Evolutionary conservation across 2,329 filamentous ascomycete species (phyloP).

Genomic region (Claviceps purpurea): DNA sequence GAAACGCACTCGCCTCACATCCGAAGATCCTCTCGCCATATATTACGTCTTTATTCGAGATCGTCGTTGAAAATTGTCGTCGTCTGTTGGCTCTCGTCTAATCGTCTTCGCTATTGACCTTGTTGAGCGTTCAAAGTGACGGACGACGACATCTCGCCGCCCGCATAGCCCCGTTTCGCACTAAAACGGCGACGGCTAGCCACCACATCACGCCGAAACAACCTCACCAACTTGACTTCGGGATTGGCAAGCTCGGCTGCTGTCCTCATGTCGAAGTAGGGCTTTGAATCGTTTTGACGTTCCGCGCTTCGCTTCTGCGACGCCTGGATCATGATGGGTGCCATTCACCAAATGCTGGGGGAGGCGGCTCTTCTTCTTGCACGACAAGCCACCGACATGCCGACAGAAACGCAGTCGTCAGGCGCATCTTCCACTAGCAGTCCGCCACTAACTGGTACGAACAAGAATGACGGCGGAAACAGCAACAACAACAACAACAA

Average conservation of each 20-base stretch:
- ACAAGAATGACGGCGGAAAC: conserved; percentile 10
- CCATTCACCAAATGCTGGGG: conserved; percentile 23
- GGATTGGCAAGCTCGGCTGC: neutral
- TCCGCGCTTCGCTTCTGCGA: neutral
- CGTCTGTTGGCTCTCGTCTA: no score
- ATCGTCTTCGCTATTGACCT: no score
- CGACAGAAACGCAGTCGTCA: conserved; percentile 6
- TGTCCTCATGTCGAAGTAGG: conserved; percentile 2
- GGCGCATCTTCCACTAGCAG: conserved; percentile 6
- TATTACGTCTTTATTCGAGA: no score
- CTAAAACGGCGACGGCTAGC: no score
- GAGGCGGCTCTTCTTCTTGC: conserved; percentile 24
- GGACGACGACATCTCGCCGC: no score
- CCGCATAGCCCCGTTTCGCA: no score
- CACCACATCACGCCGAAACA: no score
- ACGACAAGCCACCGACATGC: conserved; percentile 15
- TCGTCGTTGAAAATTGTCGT: no score
- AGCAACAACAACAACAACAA: conserved; percentile 7
- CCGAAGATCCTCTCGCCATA: no score
- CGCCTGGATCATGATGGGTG: conserved; percentile 22
- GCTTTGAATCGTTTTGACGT: neutral
- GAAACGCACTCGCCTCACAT: neutral
- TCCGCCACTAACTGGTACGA: conserved; percentile 6
- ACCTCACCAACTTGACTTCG: neutral
- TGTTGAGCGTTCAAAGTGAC: no score